These are phyloP conservation scores for Harrya chromipes DNA, from an alignment of 768 basidiomycete species.

Conservation along the genomic window DNA sequence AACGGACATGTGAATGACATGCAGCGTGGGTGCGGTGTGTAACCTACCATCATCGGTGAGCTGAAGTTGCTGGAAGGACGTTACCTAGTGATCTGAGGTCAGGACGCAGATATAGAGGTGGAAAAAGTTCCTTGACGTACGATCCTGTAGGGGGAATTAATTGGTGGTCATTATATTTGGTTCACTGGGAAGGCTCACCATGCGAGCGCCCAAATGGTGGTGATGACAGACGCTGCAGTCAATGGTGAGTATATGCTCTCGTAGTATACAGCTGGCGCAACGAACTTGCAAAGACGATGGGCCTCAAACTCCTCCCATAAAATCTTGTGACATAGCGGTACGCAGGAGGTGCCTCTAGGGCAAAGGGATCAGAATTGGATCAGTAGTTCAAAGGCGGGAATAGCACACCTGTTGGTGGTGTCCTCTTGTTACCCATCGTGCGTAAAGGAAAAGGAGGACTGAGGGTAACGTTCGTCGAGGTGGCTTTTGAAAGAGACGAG, in stretches of 20 bases:
- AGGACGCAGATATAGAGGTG: background rate
- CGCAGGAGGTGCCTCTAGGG: slow-evolving; percentile 45
- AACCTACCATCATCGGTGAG: slow-evolving; percentile 49
- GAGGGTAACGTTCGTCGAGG: slow-evolving; percentile 3
- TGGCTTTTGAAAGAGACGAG: background rate
- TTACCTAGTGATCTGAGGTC: slow-evolving; percentile 42
- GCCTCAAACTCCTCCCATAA: slow-evolving; percentile 57
- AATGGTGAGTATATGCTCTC: background rate
- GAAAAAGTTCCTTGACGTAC: slow-evolving; percentile 12
- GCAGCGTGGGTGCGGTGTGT: background rate
- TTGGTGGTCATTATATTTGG: background rate
- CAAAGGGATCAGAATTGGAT: background rate
- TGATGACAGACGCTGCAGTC: slow-evolving; percentile 38
- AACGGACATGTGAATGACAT: background rate
- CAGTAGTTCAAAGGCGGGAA: background rate
- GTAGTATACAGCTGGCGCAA: slow-evolving; percentile 21
- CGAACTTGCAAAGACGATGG: slow-evolving; percentile 48
- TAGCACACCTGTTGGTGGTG: slow-evolving; percentile 14
- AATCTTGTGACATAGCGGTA: slow-evolving; percentile 58
- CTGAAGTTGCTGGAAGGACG: slow-evolving; percentile 54
- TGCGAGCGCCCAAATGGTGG: slow-evolving; percentile 57
- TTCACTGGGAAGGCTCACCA: slow-evolving; percentile 43
- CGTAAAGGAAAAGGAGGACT: background rate
- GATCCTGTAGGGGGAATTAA: slow-evolving; percentile 10
- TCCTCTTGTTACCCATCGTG: slow-evolving; percentile 16